A percentile compares a stretch with the other conserved stretches of the same genome.
These are phyloP conservation scores for Mrakia blollopis DNA, from an alignment of 768 basidiomycete species.

Conservation along the genomic window DNA sequence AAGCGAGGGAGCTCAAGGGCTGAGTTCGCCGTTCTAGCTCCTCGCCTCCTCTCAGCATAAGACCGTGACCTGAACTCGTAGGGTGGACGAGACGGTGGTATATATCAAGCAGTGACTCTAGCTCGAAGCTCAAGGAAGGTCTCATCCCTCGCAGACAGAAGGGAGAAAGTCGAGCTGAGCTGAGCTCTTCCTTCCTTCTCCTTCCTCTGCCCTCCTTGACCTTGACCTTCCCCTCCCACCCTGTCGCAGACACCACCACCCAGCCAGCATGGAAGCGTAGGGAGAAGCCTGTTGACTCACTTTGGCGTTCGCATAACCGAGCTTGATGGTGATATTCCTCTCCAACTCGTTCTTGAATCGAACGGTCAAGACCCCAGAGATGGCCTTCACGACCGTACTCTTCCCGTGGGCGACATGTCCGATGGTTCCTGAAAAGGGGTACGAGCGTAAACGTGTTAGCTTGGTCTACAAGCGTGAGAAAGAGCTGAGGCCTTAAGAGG, in stretches of 20 bases:
- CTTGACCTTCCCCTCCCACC: not conserved
- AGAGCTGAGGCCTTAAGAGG: not conserved
- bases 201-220: not conserved
- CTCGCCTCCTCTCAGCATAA: not conserved
- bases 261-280: not conserved
- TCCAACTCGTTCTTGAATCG: slow-evolving; percentile 99
- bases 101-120: too few species aligned
- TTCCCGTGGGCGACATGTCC: slow-evolving; percentile 98
- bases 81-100: too few species aligned
- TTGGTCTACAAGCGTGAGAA: not conserved
- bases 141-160: not conserved
- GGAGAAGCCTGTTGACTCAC: slow-evolving; percentile 49
- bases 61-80: too few species aligned
- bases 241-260: not conserved
- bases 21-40: not conserved
- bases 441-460: not conserved
- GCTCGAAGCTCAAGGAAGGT: not conserved
- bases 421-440: slow-evolving; percentile 67
- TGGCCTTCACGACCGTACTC: slow-evolving; percentile 95
- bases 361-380: slow-evolving; percentile 96
- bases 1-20: not conserved
- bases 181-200: not conserved
- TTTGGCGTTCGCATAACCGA: slow-evolving; percentile 98
- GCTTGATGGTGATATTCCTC: slow-evolving; percentile 97
- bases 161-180: not conserved